A percentile compares a stretch with the other conserved stretches of the same genome.
phyloP scores from a whole-genome alignment of 768 basidiomycete genomes.

The Trametes meyenii region DNA sequence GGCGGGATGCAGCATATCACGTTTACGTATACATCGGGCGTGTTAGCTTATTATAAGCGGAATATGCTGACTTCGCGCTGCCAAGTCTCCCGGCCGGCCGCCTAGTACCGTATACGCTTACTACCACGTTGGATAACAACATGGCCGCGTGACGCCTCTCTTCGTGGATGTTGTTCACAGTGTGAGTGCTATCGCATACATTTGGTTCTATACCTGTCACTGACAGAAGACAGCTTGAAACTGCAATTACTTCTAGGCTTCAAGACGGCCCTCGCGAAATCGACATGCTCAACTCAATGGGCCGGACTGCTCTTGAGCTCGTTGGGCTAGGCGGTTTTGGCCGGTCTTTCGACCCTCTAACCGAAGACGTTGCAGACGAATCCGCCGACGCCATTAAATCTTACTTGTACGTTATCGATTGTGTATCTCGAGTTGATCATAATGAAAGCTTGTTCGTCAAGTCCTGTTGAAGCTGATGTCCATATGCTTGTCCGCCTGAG shows the following conservation, averaged over 20 bases:
- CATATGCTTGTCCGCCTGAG: background rate
- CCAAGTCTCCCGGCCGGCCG: too few species aligned
- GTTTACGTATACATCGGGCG: too few species aligned
- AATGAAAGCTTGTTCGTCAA: background rate
- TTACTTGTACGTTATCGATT: background rate
- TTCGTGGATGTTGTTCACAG: slow-evolving; percentile 7
- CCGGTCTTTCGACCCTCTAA: background rate
- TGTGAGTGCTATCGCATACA: background rate
- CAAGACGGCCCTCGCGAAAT: slow-evolving; percentile 18
- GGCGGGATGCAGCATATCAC: too few species aligned
- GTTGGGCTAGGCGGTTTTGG: slow-evolving; percentile 34
- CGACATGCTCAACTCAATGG: slow-evolving; percentile 31
- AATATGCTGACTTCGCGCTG: too few species aligned
- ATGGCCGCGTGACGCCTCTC: slow-evolving; percentile 4
- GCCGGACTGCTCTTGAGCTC: slow-evolving; percentile 34
- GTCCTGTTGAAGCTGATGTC: background rate
- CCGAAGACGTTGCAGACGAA: slow-evolving; percentile 16
- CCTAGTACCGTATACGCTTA: too few species aligned
- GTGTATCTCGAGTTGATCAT: background rate
- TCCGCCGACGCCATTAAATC: slow-evolving; percentile 23
- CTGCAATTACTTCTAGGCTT: background rate
- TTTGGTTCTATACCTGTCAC: too few species aligned
- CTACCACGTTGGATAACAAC: too few species aligned
- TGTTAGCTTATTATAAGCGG: too few species aligned
- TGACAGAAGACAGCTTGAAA: background rate